Conservation (phyloP, 1,139 yeast genomes). For the Pichia inconspicua region DNA sequence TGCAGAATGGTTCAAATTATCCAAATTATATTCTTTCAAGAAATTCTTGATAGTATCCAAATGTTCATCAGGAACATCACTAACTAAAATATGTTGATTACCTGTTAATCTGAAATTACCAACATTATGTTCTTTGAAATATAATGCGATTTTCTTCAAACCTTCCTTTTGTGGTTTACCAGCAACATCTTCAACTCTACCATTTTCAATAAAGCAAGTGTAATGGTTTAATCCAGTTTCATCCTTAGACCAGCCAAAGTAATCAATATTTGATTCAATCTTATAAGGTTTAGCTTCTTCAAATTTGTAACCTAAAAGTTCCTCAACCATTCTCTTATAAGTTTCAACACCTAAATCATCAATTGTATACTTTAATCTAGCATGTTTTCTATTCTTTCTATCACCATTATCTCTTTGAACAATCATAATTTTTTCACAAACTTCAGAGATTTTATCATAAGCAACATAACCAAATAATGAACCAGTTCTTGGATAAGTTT, state of each 20-base stretch:
- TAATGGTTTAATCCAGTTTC: constrained; percentile 83
- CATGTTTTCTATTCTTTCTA: constrained; percentile 94
- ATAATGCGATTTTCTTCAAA: constrained; percentile 67
- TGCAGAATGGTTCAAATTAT: constrained; percentile 68
- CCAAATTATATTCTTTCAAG: constrained; percentile 69
- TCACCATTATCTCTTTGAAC: constrained; percentile 96
- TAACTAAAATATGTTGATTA: constrained; percentile 83
- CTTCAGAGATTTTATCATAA: constrained; percentile 61
- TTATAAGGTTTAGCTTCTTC: constrained; percentile 63
- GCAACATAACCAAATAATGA: constrained; percentile 73
- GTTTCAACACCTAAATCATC: constrained; percentile 86
- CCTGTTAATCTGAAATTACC: constrained; percentile 94
- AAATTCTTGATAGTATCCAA: constrained; percentile 54
- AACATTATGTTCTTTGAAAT: constrained; percentile 41
- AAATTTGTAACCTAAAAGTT: constrained; percentile 68
- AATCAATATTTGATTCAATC: constrained; percentile 82
- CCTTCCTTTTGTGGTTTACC: constrained; percentile 90
- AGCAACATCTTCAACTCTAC: constrained; percentile 90
- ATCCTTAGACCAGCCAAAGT: constrained; percentile 91
- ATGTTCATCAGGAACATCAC: constrained; percentile 65
- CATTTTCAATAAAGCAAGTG: constrained; percentile 92
- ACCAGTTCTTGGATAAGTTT: constrained; percentile 94
- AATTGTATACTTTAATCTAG: constrained; percentile 93
- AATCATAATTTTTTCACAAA: constrained; percentile 85
- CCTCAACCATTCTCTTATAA: constrained; percentile 76